Percentiles rank a stretch among this genome's conserved stretches.
phyloP scores from a whole-genome alignment of 306 rosid species.

The Castanea mollissima region DNA sequence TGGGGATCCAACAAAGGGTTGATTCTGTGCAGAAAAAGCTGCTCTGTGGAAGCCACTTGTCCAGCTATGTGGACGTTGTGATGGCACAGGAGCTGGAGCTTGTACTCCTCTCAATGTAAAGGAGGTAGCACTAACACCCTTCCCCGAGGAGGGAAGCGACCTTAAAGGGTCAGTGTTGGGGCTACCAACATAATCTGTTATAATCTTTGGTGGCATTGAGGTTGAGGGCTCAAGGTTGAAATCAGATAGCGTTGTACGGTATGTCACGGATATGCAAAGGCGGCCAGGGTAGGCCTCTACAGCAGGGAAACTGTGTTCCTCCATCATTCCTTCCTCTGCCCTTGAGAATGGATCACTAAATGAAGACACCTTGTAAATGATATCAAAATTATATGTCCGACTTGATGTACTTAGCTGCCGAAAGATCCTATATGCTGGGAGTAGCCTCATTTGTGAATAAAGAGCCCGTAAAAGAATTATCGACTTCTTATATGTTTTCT shows the following conservation, averaged over 20 bases:
- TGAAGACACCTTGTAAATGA: conserved; percentile 78
- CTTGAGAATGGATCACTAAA: conserved; percentile 75
- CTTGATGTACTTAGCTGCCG: conserved; percentile 53
- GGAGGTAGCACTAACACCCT: conserved; percentile 56
- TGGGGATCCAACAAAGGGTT: conserved; percentile 58
- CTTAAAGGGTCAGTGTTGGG: conserved; percentile 74
- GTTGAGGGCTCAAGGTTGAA: conserved; percentile 65
- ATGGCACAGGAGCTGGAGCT: conserved; percentile 45
- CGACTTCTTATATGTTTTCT: conserved; percentile 75
- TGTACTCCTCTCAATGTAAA: conserved; percentile 47
- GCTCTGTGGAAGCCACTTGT: conserved; percentile 63
- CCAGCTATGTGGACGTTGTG: conserved; percentile 77
- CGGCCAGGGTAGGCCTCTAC: conserved; percentile 75
- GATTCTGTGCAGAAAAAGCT: conserved; percentile 48
- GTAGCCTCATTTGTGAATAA: conserved; percentile 73
- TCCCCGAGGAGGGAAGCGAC: conserved; percentile 52
- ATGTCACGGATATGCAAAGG: conserved; percentile 63
- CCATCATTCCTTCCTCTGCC: conserved; percentile 57
- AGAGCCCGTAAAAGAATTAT: conserved; percentile 69
- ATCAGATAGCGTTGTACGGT: conserved; percentile 53
- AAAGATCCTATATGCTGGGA: conserved; percentile 71
- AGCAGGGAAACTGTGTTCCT: conserved; percentile 56
- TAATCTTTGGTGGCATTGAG: conserved; percentile 61
- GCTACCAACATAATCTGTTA: conserved; percentile 84
- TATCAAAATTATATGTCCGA: conserved; percentile 56